Evolutionary conservation across 2,329 filamentous ascomycete genomes (phyloP).

Genomic region (Fusarium sp.): DNA sequence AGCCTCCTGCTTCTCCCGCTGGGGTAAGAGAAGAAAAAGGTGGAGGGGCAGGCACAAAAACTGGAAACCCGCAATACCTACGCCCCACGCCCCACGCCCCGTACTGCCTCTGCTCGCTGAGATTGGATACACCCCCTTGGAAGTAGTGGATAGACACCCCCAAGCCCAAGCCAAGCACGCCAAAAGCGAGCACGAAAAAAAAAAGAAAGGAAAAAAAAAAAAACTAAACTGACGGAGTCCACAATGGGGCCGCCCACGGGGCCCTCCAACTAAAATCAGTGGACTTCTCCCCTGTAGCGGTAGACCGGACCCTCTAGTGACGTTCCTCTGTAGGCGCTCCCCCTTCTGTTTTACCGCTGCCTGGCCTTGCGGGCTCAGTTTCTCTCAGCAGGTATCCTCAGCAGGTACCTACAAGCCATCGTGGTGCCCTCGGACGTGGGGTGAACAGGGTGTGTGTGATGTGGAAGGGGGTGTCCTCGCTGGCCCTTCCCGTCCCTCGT

Average conservation of each 20-base stretch:
- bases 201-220: neutral
- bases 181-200: neutral
- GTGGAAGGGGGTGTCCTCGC: neutral
- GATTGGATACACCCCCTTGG: slow-evolving; percentile 12
- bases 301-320: slow-evolving; percentile 31
- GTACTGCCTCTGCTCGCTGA: slow-evolving; percentile 12
- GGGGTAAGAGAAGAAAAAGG: slow-evolving; percentile 39
- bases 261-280: slow-evolving; percentile 16
- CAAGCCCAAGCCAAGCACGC: neutral
- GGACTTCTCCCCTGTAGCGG: slow-evolving; percentile 27
- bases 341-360: slow-evolving; percentile 42
- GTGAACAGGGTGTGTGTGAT: slow-evolving; percentile 12
- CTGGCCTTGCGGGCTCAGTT: slow-evolving; percentile 34
- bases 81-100: slow-evolving; percentile 37
- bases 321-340: slow-evolving; percentile 25
- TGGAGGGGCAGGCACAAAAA: slow-evolving; percentile 35
- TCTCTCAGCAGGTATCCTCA: slow-evolving; percentile 41
- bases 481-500: slow-evolving; percentile 34
- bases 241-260: slow-evolving; percentile 30
- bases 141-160: slow-evolving; percentile 7
- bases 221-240: slow-evolving; percentile 9
- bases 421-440: slow-evolving; percentile 27
- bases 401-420: slow-evolving; percentile 28
- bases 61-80: slow-evolving; percentile 6
- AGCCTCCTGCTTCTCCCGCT: slow-evolving; percentile 44